Evolutionary conservation across 768 basidiomycete species (phyloP).

Genomic region (Tricholoma furcatifolium): DNA sequence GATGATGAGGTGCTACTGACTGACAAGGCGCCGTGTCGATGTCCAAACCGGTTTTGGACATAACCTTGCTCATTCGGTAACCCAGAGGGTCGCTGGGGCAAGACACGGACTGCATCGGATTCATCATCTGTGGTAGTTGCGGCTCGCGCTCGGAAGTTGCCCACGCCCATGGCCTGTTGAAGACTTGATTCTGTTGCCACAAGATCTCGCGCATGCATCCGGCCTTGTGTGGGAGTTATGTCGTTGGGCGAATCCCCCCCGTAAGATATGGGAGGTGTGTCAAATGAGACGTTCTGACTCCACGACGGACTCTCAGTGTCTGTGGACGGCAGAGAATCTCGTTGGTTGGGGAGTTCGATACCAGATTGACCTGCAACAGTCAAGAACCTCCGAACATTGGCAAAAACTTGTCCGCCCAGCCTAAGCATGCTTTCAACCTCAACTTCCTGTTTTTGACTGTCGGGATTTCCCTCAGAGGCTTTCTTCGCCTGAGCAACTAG

Average conservation of each 20-base stretch:
- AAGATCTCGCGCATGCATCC: constrained; percentile 22
- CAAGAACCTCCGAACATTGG: constrained; percentile 77
- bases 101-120: constrained; percentile 33
- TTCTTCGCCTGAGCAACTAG: constrained; percentile 80
- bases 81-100: constrained; percentile 28
- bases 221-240: constrained; percentile 33
- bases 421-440: constrained; percentile 80
- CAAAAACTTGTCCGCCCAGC: constrained; percentile 78
- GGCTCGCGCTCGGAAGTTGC: constrained; percentile 41
- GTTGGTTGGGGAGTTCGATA: constrained; percentile 58
- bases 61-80: constrained; percentile 14
- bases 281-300: constrained; percentile 29
- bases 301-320: constrained; percentile 29
- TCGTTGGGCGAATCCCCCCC: constrained; percentile 26
- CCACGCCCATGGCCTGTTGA: constrained; percentile 49
- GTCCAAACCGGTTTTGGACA: constrained; percentile 34
- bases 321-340: constrained; percentile 30
- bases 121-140: constrained; percentile 31
- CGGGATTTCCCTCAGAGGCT: constrained; percentile 50
- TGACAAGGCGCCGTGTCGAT: constrained; percentile 48
- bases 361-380: constrained; percentile 75
- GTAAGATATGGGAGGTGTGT: constrained; percentile 25
- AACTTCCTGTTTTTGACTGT: constrained; percentile 43
- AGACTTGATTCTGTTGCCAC: constrained; percentile 29
- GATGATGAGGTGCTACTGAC: constrained; percentile 74